Evolutionary conservation across 1,284 basidiomycete genomes (phyloP), one percentile per base, ranked within the genome.

Genomic region (Cutaneotrichosporon sp.): DNA sequence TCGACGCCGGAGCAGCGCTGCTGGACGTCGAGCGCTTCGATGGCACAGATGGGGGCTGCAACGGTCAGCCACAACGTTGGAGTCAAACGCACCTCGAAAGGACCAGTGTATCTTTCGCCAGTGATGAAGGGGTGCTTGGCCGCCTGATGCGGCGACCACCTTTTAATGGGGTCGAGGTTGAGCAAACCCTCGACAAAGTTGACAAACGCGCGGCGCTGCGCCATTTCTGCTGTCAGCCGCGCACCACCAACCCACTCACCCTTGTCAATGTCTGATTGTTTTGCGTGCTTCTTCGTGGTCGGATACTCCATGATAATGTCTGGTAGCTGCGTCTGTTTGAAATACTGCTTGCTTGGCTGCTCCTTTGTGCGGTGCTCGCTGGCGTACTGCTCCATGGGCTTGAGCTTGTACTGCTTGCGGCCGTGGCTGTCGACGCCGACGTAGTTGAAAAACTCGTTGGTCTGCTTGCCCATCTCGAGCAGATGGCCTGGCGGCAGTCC

Each of bases 91-190:
- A 90, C 90, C 71, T 86, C 81, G 77, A 87, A 93, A 8, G 88
- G 87, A 59, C 89, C 90, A 10, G 83, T 84, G 69, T 86, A 96
- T 73, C 91, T 92, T 76, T 97, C 94, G 52, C 94, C 93, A 10
- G 92, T 96, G 66, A 99, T 97, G 76, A 98, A 99, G 4, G 94
- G 94, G 75, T 98, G 96, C 70, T 89, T 79, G 54, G 88, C 82
- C 36, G 94, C 94, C 76, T 98, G 93, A 69, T 97, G 91, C 23
- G 96, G 94, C 9, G 93, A 88, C 96, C 94, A 99, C 55, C 94
- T 81, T 65, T 90, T 87, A 55, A 93, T 84, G 15, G 96, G 94
- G 68, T 98, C 91, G 77, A 97, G 79, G 72, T 96, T 88, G 54
- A 99, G 79, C 37, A 98, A 78, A 17, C 94, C 94, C 68, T 90